Conservation (phyloP, 2,329 filamentous ascomycete genomes). For the Diaporthe nobilis region DNA sequence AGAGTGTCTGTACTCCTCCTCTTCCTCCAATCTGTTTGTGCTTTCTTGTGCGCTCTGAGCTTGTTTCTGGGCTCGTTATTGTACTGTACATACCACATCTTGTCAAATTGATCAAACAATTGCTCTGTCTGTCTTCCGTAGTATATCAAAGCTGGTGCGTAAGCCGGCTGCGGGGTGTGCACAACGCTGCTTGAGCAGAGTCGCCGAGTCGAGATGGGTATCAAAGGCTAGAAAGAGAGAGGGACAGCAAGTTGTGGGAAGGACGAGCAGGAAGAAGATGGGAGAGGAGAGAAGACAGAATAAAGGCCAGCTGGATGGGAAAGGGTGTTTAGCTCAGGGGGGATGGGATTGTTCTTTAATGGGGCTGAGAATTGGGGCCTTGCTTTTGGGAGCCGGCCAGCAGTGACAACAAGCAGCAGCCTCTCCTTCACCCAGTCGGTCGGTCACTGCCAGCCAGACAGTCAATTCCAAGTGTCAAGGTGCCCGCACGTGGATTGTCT, state of each 20-base stretch:
- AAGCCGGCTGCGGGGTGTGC: background rate
- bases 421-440: background rate
- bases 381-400: slow-evolving; percentile 5
- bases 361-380: slow-evolving; percentile 36
- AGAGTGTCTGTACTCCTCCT: background rate
- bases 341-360: slow-evolving; percentile 43
- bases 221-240: slow-evolving; percentile 38
- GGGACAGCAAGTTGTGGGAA: slow-evolving; percentile 36
- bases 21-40: background rate
- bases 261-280: slow-evolving; percentile 24
- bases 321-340: slow-evolving; percentile 35
- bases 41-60: background rate
- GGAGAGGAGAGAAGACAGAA: slow-evolving; percentile 36
- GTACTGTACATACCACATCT: slow-evolving; percentile 52
- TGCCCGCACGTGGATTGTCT: slow-evolving; percentile 25
- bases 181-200: slow-evolving; percentile 36
- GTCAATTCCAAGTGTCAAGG: slow-evolving; percentile 14
- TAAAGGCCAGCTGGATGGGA: slow-evolving; percentile 40
- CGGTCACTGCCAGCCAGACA: background rate
- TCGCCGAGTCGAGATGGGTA: slow-evolving; percentile 38
- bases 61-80: too few species aligned
- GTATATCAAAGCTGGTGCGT: slow-evolving; percentile 14
- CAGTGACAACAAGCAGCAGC: slow-evolving; percentile 5
- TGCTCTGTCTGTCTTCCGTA: slow-evolving; percentile 25
- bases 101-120: slow-evolving; percentile 47